A percentile compares a stretch with the other conserved stretches of the same genome.
phyloP scores from a whole-genome alignment of 2,329 filamentous ascomycete species.

The Aphanocladium album region DNA sequence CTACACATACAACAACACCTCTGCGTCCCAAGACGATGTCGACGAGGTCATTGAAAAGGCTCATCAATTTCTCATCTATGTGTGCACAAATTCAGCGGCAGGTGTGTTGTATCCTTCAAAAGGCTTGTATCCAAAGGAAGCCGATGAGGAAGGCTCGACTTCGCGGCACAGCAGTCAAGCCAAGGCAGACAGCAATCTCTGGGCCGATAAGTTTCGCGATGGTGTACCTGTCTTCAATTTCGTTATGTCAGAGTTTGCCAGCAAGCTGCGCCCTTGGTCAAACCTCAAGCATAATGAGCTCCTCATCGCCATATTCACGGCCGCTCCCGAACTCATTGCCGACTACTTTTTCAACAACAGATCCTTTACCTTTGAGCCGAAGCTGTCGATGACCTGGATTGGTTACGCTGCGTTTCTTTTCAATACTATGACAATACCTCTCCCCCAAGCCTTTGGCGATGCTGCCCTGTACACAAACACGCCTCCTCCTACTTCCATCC shows the following conservation, averaged over 20 bases:
- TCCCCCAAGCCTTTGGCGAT: conserved; percentile 69
- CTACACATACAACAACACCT: conserved; percentile 55
- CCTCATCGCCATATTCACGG: conserved; percentile 70
- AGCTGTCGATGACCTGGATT: conserved; percentile 89
- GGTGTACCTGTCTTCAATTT: conserved; percentile 73
- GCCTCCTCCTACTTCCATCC: conserved; percentile 72
- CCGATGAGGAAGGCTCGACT: conserved; percentile 43
- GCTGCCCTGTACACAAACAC: conserved; percentile 53
- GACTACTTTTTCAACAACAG: conserved; percentile 80
- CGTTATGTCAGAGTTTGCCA: conserved; percentile 71
- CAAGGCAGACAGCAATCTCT: conserved; percentile 64
- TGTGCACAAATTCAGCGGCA: conserved; percentile 67
- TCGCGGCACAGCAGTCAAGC: conserved; percentile 35
- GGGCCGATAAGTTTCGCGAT: conserved; percentile 62
- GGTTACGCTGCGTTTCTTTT: conserved; percentile 88
- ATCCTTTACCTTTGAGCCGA: conserved; percentile 83
- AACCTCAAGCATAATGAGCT: conserved; percentile 77
- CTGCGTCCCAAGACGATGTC: conserved; percentile 35
- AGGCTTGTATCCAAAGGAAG: conserved; percentile 79
- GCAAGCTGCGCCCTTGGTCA: conserved; percentile 76
- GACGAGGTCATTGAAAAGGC: conserved; percentile 59
- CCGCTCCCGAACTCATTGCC: conserved; percentile 79
- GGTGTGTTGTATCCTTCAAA: conserved; percentile 72
- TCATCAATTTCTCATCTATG: conserved; percentile 68
- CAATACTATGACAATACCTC: conserved; percentile 66